Evolutionary conservation across 2,329 filamentous ascomycete genomes (phyloP), one percentile per base, ranked within the genome.

Genomic region (Neonectria sp.): DNA sequence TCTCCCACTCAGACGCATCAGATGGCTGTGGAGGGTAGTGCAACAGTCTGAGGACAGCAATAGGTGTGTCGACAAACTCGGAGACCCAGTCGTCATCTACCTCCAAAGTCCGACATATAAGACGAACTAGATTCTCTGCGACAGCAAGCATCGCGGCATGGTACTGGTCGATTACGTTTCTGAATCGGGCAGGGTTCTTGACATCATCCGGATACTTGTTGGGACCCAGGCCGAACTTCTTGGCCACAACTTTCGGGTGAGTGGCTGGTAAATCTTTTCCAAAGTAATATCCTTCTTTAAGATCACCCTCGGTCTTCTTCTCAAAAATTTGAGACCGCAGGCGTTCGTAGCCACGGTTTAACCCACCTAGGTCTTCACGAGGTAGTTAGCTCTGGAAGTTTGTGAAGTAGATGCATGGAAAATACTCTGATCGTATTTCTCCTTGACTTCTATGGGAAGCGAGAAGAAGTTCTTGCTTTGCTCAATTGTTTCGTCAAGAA

Each of bases 281-380:
- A 15, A 67, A 59, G 35, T 67, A 67, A 12, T 43, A 67, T 1
- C 64, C 64, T 24, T 67, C 64, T 27, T 67, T 67, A 1, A 67
- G 55, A 24, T 67, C 64, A 3, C 64, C 64, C 3, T 58, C 37
- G 3, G 64, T 60, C 13, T 29, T 63, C 40, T 67, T 67, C 24
- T 67, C 64, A 31, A 67, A 67, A 25, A 63, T 67, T 45, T 63
- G 60, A 13, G 64, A 35, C 11, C 64, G 55, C 3, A 67, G 25
- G 15, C 29, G 59, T 24, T 67, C 64, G n/a, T 63, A 67, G 12
- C 60, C 64, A n/a, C 64, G 53, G 24, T 67, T 51, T 21, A 52
- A 31, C 1, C 49, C 40, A 7, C 55, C 60, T 17, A 55, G 48
- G 21, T 67, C 59, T 67, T n/a, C 13, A 25, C 8, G n/a, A 9